Evolutionary conservation across 2,329 filamentous ascomycete species (phyloP).

Genomic region (Nigrospora oryzae): DNA sequence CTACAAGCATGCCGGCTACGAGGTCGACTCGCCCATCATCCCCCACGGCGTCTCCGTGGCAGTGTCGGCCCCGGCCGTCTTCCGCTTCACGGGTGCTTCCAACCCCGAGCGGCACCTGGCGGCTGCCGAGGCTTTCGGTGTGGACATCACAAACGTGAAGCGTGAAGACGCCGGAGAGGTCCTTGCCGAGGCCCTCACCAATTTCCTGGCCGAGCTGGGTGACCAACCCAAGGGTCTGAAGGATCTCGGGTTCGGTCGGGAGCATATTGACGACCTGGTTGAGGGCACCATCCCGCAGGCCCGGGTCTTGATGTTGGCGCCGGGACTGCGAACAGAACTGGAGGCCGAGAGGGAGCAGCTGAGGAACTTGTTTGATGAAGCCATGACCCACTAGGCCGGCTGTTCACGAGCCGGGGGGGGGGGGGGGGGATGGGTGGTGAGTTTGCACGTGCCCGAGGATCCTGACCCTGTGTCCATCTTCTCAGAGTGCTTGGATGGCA

Average conservation of each 20-base stretch:
- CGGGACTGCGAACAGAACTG: slow-evolving; percentile 64
- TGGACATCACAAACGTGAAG: slow-evolving; percentile 82
- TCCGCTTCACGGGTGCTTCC: slow-evolving; percentile 82
- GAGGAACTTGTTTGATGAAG: slow-evolving; percentile 56
- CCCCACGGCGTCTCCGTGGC: slow-evolving; percentile 94
- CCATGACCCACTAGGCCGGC: slow-evolving; percentile 29
- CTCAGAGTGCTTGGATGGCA: too few relatives aligned
- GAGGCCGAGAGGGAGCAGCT: slow-evolving; percentile 66
- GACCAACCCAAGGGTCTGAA: slow-evolving; percentile 86
- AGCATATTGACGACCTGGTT: slow-evolving; percentile 74
- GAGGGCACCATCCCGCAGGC: slow-evolving; percentile 93
- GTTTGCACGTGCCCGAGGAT: too few relatives aligned
- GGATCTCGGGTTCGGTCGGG: slow-evolving; percentile 67
- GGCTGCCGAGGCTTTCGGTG: slow-evolving; percentile 84
- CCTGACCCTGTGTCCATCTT: too few relatives aligned
- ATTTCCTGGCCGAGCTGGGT: slow-evolving; percentile 75
- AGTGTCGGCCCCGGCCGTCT: slow-evolving; percentile 87
- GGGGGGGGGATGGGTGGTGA: too few relatives aligned
- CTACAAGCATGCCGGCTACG: slow-evolving; percentile 84
- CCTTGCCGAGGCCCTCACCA: slow-evolving; percentile 69
- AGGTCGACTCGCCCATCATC: slow-evolving; percentile 69
- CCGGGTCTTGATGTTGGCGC: slow-evolving; percentile 85
- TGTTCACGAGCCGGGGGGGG: too few relatives aligned
- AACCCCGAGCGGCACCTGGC: slow-evolving; percentile 88
- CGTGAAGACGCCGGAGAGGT: slow-evolving; percentile 84